These are phyloP conservation scores for Conticribra weissflogii DNA, from an alignment of 108 stramenopile genomes.

Conservation along the genomic window DNA sequence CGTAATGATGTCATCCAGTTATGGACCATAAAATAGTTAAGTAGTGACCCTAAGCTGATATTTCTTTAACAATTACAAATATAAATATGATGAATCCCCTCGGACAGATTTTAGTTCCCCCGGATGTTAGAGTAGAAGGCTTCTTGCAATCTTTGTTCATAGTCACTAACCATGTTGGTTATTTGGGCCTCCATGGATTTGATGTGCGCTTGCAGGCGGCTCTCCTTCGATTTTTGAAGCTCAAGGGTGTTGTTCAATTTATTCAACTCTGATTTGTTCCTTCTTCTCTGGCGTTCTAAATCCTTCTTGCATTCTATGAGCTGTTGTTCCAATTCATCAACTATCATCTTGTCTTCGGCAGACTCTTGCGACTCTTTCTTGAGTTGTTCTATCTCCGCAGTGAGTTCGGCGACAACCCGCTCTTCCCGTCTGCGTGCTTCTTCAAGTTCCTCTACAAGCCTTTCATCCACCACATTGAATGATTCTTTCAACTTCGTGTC, in stretches of 20 bases:
- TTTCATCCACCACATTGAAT: conserved; percentile 11
- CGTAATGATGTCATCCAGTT: too few species aligned
- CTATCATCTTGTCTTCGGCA: conserved; percentile 1
- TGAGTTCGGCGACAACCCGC: conserved; percentile 16
- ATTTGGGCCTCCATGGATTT: conserved; percentile 46
- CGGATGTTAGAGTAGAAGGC: conserved; percentile 25
- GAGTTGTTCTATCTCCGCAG: conserved; percentile 14
- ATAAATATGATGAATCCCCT: too few species aligned
- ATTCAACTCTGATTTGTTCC: conserved; percentile 43
- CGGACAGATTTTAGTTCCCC: not conserved
- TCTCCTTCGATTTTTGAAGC: conserved; percentile 43
- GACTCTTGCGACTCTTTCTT: conserved; percentile 8
- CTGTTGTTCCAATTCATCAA: conserved; percentile 7
- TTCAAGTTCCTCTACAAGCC: conserved; percentile 2
- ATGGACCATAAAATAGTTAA: too few species aligned
- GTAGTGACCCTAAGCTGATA: too few species aligned
- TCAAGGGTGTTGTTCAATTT: conserved; percentile 40
- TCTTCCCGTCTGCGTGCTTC: conserved; percentile 5
- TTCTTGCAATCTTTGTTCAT: conserved; percentile 35
- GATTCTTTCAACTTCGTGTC: conserved; percentile 19
- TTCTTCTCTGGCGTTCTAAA: conserved; percentile 30
- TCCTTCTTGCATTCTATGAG: conserved; percentile 37
- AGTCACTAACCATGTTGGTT: conserved; percentile 41
- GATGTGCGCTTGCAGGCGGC: conserved; percentile 39
- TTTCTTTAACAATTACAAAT: too few species aligned